Evolutionary conservation across 345 rosid species (phyloP), one percentile per base, ranked within the genome.

Genomic region (Salix exigua): DNA sequence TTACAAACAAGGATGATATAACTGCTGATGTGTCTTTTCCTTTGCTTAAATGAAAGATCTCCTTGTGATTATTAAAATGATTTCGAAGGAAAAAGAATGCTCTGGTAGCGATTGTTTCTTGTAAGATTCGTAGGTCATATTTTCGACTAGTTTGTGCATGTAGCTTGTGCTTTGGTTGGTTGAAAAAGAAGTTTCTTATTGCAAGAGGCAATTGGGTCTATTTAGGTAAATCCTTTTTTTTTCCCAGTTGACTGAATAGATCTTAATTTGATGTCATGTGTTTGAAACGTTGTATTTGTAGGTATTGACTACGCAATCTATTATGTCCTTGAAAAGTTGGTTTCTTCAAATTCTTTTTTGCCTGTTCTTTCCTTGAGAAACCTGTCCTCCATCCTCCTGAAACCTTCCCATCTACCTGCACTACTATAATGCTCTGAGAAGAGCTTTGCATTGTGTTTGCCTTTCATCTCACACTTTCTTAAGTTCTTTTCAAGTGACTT

Each of bases 291-390:
- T 58, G 28, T 58, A 58, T 58, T 73, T 78, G 73, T 81, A 73
- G 81, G 72, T 82, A 58, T 42, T 10, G 10, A 42, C 14, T 11
- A 42, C 77, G 75, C 44, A 46, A 9, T 69, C 64, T 77, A 70
- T 74, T 74, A 42, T 74, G 77, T 48, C 66, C 58, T 44, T 75
- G 66, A 75, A 78, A 77, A 75, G 55, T 78, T 75, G 71, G 77
- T 80, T 73, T 65, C 73, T 44, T 74, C 72, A 9, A 70, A 74
- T 81, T 70, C 64, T 58, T 73, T 58, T 76, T 71, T 48, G 76
- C 35, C 44, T 65, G 79, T 70, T 83, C 30, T 53, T 78, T 68
- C 51, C 62, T 21, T 46, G 33, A 21, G 19, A 11, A 63, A 63
- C 30, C 14, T 68, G n/a, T 40, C 61, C 55, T 79, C 61, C 14